These are phyloP conservation scores for Apiotrichum mycotoxinovorans DNA, from an alignment of 1,284 basidiomycete species.

Conservation along the genomic window DNA sequence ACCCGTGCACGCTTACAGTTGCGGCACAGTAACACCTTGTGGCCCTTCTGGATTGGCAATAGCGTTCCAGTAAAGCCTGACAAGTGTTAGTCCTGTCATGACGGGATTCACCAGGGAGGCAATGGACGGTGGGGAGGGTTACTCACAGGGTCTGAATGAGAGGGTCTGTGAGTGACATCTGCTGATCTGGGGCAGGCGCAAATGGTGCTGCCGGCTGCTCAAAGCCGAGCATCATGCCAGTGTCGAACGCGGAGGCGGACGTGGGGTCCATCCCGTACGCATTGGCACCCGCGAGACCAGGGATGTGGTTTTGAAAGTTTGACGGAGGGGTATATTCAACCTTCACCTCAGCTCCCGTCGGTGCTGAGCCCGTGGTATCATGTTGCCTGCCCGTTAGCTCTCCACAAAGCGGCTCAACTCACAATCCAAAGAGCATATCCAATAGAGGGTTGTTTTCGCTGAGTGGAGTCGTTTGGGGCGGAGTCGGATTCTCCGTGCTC, in stretches of 20 bases:
- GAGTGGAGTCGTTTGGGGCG: neutral
- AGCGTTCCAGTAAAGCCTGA: constrained; percentile 23
- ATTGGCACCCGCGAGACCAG: neutral
- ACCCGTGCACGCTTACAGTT: constrained; percentile 2
- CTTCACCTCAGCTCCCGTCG: neutral
- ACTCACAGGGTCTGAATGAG: constrained; percentile 22
- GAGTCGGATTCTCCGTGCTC: neutral
- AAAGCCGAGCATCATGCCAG: constrained; percentile 14
- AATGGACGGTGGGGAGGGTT: neutral
- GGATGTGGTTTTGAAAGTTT: neutral
- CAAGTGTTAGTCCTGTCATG: neutral
- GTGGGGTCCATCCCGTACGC: constrained; percentile 3
- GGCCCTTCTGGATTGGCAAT: constrained; percentile 12
- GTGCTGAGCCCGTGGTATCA: neutral
- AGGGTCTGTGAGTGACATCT: constrained; percentile 16
- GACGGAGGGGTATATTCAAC: neutral
- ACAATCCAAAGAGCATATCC: constrained; percentile 9
- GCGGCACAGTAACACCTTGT: constrained; percentile 6
- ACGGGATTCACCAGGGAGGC: accelerated
- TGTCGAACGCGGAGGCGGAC: constrained; percentile 8
- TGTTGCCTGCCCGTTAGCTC: neutral
- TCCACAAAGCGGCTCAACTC: neutral
- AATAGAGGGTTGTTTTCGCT: neutral
- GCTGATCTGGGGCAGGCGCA: constrained; percentile 4
- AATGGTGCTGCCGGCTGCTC: constrained; percentile 12